These are phyloP conservation scores for Lablab purpureus DNA, from an alignment of 306 rosid genomes.

Conservation along the genomic window DNA sequence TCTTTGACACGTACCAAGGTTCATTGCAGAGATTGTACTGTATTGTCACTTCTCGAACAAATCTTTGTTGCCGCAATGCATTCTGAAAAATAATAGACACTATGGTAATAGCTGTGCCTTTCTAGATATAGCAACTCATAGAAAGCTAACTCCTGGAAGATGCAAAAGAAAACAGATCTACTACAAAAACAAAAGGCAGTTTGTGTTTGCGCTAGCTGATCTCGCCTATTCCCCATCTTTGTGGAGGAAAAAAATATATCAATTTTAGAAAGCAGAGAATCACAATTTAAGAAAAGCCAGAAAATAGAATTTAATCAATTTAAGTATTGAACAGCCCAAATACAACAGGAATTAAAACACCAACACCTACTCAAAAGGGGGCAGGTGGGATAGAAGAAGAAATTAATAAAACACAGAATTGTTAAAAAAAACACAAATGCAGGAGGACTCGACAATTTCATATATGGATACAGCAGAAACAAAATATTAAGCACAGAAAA, in stretches of 20 bases:
- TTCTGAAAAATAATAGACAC: constrained; percentile 67
- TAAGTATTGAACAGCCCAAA: neutral
- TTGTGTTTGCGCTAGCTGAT: neutral
- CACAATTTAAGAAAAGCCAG: constrained; percentile 11
- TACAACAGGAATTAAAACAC: neutral
- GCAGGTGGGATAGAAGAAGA: neutral
- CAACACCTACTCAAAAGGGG: neutral
- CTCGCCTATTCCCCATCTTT: neutral
- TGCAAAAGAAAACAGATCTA: constrained; percentile 7
- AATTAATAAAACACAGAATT: neutral
- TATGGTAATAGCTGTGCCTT: constrained; percentile 18
- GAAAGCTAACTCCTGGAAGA: constrained; percentile 20
- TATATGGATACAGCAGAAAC: neutral
- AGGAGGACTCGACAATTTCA: constrained; percentile 21
- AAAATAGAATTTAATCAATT: constrained; percentile 17
- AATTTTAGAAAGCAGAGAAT: neutral
- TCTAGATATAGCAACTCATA: constrained; percentile 25
- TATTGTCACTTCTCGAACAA: constrained; percentile 94
- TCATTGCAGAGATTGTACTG: constrained; percentile 99
- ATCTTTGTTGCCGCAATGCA: constrained; percentile 93
- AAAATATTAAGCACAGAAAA: constrained; percentile 19
- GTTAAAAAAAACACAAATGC: constrained; percentile 17
- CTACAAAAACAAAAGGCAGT: neutral
- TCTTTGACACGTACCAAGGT: constrained; percentile 71
- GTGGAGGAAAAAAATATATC: constrained; percentile 8